Evolutionary conservation across 805 yeast species (phyloP).

Genomic region (Candida vartiovaarae): DNA sequence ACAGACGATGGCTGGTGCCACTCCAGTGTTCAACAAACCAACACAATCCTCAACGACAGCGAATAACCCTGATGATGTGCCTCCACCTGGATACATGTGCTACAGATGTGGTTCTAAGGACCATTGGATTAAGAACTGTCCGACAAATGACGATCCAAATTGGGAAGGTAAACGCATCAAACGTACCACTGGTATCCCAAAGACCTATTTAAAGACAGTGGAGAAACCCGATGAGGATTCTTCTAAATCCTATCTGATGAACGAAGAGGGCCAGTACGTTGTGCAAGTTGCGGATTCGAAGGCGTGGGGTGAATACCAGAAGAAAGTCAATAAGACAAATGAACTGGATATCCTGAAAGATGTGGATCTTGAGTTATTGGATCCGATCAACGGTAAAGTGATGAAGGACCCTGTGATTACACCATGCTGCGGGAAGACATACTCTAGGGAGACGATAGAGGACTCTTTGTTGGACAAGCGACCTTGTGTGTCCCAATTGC

Average conservation of each 20-base stretch:
- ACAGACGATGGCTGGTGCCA: conserved; percentile 79
- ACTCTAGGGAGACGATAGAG: conserved; percentile 59
- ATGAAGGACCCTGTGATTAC: conserved; percentile 70
- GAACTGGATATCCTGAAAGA: conserved; percentile 24
- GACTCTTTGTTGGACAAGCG: conserved; percentile 65
- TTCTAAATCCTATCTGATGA: conserved; percentile 65
- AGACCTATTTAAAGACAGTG: conserved; percentile 79
- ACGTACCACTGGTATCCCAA: conserved; percentile 96
- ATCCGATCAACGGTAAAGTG: conserved; percentile 63
- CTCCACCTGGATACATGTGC: conserved; percentile 95
- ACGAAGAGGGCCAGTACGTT: conserved; percentile 93
- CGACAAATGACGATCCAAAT: conserved; percentile 85
- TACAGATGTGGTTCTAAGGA: conserved; percentile 94
- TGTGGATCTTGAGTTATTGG: conserved; percentile 52
- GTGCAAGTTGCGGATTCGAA: conserved; percentile 91
- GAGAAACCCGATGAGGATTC: conserved; percentile 69
- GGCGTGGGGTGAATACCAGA: conserved; percentile 85
- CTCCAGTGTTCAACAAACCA: conserved; percentile 58
- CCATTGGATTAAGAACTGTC: conserved; percentile 96
- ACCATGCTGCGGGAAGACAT: conserved; percentile 64
- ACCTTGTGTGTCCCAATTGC: conserved; percentile 89
- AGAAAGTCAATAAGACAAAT: conserved; percentile 33
- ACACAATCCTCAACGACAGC: conserved; percentile 7
- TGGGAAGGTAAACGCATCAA: conserved; percentile 90
- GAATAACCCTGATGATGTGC: conserved; percentile 54